Conservation (phyloP, 2,329 filamentous ascomycete genomes). For the Pseudopyricularia cyperi region DNA sequence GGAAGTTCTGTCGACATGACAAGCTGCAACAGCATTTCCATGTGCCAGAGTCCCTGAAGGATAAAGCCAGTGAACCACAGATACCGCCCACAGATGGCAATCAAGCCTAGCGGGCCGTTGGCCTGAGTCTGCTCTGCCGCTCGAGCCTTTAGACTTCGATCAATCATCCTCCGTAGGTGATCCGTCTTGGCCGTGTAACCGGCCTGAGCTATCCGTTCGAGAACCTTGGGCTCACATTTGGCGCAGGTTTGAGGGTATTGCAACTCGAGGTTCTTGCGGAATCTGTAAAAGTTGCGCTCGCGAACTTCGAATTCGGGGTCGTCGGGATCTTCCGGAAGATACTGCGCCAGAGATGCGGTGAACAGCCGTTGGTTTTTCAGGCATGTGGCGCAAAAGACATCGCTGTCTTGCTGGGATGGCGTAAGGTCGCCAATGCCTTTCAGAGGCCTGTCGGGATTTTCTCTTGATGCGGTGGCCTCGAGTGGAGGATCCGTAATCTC, state of each 20-base stretch:
- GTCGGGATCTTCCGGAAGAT: constrained; percentile 50
- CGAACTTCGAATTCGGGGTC: constrained; percentile 58
- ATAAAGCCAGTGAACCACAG: constrained; percentile 34
- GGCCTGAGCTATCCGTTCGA: constrained; percentile 53
- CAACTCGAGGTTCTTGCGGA: constrained; percentile 59
- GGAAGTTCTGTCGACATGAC: neutral
- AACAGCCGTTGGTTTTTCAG: constrained; percentile 81
- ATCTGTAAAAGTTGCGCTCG: constrained; percentile 56
- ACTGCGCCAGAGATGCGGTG: constrained; percentile 63
- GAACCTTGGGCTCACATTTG: constrained; percentile 63
- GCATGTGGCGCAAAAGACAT: constrained; percentile 61
- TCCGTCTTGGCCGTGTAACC: constrained; percentile 79
- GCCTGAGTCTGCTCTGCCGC: constrained; percentile 15
- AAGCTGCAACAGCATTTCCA: constrained; percentile 17
- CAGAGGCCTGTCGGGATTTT: neutral
- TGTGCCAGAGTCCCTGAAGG: constrained; percentile 38
- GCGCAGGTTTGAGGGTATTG: constrained; percentile 83
- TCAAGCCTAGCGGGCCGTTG: constrained; percentile 15
- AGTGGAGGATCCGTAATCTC: constrained; percentile 80
- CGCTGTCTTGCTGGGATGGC: constrained; percentile 5
- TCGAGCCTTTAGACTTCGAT: constrained; percentile 40
- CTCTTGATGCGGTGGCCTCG: constrained; percentile 30
- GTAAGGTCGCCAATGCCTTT: neutral
- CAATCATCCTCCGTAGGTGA: constrained; percentile 61
- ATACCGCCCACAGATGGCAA: constrained; percentile 28